Evolutionary conservation across 2,329 filamentous ascomycete species (phyloP).

Genomic region (Parastagonospora avenae): DNA sequence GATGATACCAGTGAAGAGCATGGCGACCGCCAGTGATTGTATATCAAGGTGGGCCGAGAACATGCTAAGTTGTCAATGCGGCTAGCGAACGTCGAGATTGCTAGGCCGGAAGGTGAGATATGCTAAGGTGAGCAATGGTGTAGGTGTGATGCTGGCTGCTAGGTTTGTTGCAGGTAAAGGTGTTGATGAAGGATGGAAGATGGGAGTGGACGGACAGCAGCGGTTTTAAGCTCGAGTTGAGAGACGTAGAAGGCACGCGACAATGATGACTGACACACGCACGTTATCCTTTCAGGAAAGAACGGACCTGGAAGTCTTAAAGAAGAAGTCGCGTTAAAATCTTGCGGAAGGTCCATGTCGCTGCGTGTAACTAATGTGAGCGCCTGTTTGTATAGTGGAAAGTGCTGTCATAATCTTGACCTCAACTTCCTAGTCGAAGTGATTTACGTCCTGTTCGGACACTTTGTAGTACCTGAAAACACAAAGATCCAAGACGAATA

Average conservation of each 20-base stretch:
- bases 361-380: no score
- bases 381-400: no score
- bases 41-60: neutral
- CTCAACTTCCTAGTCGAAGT: no score
- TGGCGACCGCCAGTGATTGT: slow-evolving; percentile 14
- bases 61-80: slow-evolving; percentile 14
- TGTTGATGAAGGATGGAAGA: slow-evolving; percentile 5
- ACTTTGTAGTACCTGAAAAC: neutral
- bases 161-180: slow-evolving; percentile 20
- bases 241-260: neutral
- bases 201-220: no score
- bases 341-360: no score
- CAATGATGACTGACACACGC: no score
- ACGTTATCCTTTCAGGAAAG: neutral
- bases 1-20: slow-evolving; percentile 36
- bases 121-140: slow-evolving; percentile 5
- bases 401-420: no score
- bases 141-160: slow-evolving; percentile 20
- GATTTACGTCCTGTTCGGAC: no score
- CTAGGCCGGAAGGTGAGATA: slow-evolving; percentile 5
- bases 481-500: neutral
- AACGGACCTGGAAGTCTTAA: no score
- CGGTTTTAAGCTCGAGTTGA: neutral
- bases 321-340: no score
- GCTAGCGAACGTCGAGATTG: slow-evolving; percentile 2